Evolutionary conservation across 148 eudicot genomes (phyloP), one percentile per base, ranked within the genome.

Genomic region (Drosera capensis): DNA sequence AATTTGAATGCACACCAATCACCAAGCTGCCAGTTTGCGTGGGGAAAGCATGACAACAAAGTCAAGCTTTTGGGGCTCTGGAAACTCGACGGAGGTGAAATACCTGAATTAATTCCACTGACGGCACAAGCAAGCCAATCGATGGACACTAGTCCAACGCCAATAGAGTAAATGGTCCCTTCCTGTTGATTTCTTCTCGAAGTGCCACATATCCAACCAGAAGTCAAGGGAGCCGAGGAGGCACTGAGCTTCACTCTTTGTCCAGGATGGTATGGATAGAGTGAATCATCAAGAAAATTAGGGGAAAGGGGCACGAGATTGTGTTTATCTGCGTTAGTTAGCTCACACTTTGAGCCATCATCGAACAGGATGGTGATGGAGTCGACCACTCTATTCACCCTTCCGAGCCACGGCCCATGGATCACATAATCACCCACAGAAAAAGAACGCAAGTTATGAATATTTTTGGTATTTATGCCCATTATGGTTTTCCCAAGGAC

Each of bases 21-120:
- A 48, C 99, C 95, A 55, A 81, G 80, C 62, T 85, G 99, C 99
- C 99, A 92, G 48, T 68, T 78, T 47, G 77, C 71, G 52, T 78
- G 80, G 22, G 76, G 41, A 57, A 70, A 75, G 59, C 72, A 73
- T 3, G 85, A 67, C 57, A 90, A 51, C 25, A 67, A 8, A 36
- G 77, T 76, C 64, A 85, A 55, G 39, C 71, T 60, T 59, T 71
- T 77, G 3, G 71, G 64, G 49, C 71, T 65, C 43, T 73, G 94
- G 56, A 53, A 20, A 49, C 48, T 20, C 4, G 71, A 62, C n/a
- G 99, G 95, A 48, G 71, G 55, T n/a, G 70, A 54, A 21, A 49
- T 19, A 39, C 55, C 56, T 41, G 36, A 21, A 23, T 68, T 55
- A 14, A 23, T 44, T 40, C 66, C 68, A 40, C 52, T 20, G 40